phyloP scores from a whole-genome alignment of 345 rosid species.

The Noccaea bulbosa region DNA sequence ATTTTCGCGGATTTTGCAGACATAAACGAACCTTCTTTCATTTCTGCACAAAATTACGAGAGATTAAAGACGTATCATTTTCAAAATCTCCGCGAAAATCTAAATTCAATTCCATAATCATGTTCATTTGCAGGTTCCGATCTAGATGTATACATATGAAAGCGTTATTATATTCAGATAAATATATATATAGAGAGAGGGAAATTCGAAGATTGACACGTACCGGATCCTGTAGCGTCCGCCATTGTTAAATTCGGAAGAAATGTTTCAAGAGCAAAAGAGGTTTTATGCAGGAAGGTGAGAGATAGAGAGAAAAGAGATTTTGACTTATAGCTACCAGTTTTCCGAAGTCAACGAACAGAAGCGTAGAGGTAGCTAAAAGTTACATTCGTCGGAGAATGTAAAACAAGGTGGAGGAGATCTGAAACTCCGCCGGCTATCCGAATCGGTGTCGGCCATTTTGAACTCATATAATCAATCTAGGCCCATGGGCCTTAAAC shows the following conservation, averaged over 20 bases:
- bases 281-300: background rate
- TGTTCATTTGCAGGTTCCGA: conserved; percentile 3
- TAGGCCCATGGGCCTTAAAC: conserved; percentile 13
- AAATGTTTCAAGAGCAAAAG: background rate
- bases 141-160: background rate
- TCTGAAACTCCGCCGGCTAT: conserved; percentile 43
- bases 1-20: conserved; percentile 73
- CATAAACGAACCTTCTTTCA: conserved; percentile 51
- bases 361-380: conserved; percentile 31
- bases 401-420: conserved; percentile 22
- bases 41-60: conserved; percentile 21
- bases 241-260: conserved; percentile 25
- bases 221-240: conserved; percentile 32
- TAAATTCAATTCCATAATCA: background rate
- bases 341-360: conserved; percentile 4
- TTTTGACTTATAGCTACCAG: conserved; percentile 30
- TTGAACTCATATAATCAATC: background rate
- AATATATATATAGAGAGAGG: background rate
- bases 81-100: background rate
- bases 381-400: conserved; percentile 1
- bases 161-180: background rate
- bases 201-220: conserved; percentile 13
- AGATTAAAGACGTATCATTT: background rate
- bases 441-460: conserved; percentile 24
- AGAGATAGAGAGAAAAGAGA: conserved; percentile 7